A percentile compares a stretch with the other conserved stretches of the same genome.
These are phyloP conservation scores for Leishmania tarentolae DNA, from an alignment of 208 protist species.

Conservation along the genomic window DNA sequence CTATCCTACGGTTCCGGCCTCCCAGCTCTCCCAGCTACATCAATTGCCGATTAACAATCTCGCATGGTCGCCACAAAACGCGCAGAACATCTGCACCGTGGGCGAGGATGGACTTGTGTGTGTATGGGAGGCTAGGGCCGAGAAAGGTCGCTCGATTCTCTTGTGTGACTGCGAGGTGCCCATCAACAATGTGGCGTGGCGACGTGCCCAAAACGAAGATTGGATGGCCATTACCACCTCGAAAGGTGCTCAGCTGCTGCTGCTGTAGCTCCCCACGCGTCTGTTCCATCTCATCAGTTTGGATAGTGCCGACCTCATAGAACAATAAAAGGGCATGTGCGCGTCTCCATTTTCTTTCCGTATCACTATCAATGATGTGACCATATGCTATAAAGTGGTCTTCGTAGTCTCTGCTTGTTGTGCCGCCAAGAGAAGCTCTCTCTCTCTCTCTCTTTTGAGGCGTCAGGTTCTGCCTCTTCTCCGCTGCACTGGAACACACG, in stretches of 20 bases:
- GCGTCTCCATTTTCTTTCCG: background rate
- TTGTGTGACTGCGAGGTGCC: slow-evolving; percentile 63
- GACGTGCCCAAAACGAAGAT: slow-evolving; percentile 62
- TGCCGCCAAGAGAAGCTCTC: background rate
- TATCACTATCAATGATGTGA: background rate
- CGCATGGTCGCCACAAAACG: slow-evolving; percentile 95
- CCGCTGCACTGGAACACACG: background rate
- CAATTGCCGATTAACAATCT: slow-evolving; percentile 95
- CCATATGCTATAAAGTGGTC: slow-evolving; percentile 6
- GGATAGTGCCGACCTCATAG: background rate
- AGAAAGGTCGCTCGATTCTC: slow-evolving; percentile 52
- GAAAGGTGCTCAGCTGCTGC: slow-evolving; percentile 69
- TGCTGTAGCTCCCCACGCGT: slow-evolving; percentile 31
- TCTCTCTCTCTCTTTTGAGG: background rate
- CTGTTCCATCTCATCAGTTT: background rate
- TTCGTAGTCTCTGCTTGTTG: background rate
- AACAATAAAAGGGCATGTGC: background rate
- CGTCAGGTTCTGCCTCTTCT: background rate
- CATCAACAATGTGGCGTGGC: slow-evolving; percentile 90
- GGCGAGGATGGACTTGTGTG: slow-evolving; percentile 96
- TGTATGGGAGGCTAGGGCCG: slow-evolving; percentile 96
- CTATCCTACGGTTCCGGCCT: slow-evolving; percentile 87
- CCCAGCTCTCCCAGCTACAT: slow-evolving; percentile 83
- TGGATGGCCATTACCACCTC: slow-evolving; percentile 89
- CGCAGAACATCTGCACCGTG: slow-evolving; percentile 94